These are phyloP conservation scores for Cruciata laevipes DNA, from an alignment of 257 asterid genomes.

Conservation along the genomic window DNA sequence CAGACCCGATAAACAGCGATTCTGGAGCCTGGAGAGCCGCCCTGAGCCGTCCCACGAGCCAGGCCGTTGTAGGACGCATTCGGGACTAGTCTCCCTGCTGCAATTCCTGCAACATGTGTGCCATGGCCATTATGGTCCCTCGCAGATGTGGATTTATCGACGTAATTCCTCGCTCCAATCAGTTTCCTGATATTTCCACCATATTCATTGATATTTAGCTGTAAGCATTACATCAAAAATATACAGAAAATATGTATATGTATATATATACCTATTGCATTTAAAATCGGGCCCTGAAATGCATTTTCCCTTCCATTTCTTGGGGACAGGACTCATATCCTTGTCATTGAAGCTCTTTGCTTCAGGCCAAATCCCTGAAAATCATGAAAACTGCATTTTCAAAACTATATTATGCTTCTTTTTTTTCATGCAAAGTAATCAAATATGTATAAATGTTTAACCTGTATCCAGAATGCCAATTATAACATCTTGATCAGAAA, in stretches of 20 bases:
- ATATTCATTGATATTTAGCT: not conserved
- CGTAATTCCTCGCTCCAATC: slow-evolving; percentile 78
- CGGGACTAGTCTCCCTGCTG: slow-evolving; percentile 57
- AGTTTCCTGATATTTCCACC: slow-evolving; percentile 37
- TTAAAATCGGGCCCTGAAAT: slow-evolving; percentile 42
- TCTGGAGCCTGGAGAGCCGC: slow-evolving; percentile 68
- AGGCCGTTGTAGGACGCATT: slow-evolving; percentile 69
- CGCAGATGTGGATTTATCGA: slow-evolving; percentile 17
- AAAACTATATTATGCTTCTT: too few relatives aligned
- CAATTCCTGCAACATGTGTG: slow-evolving; percentile 77
- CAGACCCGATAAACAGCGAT: slow-evolving; percentile 84
- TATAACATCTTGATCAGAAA: not conserved
- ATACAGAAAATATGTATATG: not conserved
- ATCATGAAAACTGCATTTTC: not conserved
- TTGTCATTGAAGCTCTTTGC: slow-evolving; percentile 66
- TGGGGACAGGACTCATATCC: slow-evolving; percentile 55
- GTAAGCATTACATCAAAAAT: not conserved
- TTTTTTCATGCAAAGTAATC: not conserved
- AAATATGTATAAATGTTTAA: not conserved
- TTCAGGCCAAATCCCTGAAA: slow-evolving; percentile 93
- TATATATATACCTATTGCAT: slow-evolving; percentile 4
- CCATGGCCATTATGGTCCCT: slow-evolving; percentile 78
- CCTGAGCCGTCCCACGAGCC: slow-evolving; percentile 65
- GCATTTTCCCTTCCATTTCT: slow-evolving; percentile 84
- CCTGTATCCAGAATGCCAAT: slow-evolving; percentile 2